phyloP scores from a whole-genome alignment of 2,329 filamentous ascomycete species.

The Aspergillus vadensis region DNA sequence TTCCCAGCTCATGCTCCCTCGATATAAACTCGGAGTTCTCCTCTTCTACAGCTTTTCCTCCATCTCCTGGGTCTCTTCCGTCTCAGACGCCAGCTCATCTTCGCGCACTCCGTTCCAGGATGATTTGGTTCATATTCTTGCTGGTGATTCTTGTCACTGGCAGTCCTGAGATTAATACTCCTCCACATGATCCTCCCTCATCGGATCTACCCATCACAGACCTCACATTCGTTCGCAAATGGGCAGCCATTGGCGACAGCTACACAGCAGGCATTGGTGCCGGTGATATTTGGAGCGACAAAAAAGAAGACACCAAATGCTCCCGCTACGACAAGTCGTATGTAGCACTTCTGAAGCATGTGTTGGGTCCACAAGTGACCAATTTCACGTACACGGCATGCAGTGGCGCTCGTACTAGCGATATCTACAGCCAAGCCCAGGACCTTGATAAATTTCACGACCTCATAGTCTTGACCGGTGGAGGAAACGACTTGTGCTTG shows the following conservation, averaged over 20 bases:
- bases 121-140: neutral
- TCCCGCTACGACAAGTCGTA: slow-evolving; percentile 19
- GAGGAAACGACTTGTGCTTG: slow-evolving; percentile 44
- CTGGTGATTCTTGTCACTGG: neutral
- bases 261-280: slow-evolving; percentile 43
- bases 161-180: neutral
- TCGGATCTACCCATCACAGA: neutral
- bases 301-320: slow-evolving; percentile 32
- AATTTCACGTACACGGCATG: slow-evolving; percentile 14
- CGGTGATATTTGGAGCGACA: slow-evolving; percentile 21
- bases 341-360: neutral
- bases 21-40: no score
- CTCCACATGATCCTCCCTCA: neutral
- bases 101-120: neutral
- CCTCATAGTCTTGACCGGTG: slow-evolving; percentile 41
- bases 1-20: no score
- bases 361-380: neutral
- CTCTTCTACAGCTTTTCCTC: no score
- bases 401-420: slow-evolving; percentile 4
- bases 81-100: no score
- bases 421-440: slow-evolving; percentile 18
- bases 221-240: slow-evolving; percentile 33
- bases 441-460: slow-evolving; percentile 34
- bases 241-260: slow-evolving; percentile 43
- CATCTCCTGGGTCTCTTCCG: no score